Percentiles rank a stretch among this genome's conserved stretches.
phyloP scores from a whole-genome alignment of 805 yeast genomes.

The Pichia paraexigua region DNA sequence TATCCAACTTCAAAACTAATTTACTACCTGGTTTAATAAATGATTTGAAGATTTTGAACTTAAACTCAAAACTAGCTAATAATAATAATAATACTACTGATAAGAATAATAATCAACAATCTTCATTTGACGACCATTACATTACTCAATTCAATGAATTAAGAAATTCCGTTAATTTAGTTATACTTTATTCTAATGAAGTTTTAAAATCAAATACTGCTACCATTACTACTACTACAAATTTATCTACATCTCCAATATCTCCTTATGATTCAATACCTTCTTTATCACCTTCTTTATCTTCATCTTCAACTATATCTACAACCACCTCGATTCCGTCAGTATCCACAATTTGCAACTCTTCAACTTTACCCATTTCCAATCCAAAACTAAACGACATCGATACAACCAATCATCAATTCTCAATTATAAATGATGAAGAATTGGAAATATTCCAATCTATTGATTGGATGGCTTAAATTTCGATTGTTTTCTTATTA shows the following conservation, averaged over 20 bases:
- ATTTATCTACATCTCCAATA: background rate
- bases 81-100: no score
- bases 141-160: background rate
- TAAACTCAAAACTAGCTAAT: conserved; percentile 1
- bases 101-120: background rate
- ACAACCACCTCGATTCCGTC: background rate
- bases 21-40: conserved; percentile 10
- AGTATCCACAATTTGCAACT: background rate
- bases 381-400: background rate
- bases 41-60: conserved; percentile 7
- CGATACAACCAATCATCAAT: background rate
- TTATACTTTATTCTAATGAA: conserved; percentile 7
- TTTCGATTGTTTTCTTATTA: no score
- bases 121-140: background rate
- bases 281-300: background rate
- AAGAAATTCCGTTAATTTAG: conserved; percentile 3
- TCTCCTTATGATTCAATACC: background rate
- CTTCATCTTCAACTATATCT: background rate
- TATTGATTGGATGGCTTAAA: background rate
- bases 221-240: background rate
- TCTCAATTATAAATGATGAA: background rate
- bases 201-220: background rate
- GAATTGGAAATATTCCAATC: background rate
- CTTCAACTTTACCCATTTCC: background rate
- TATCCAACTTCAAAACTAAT: conserved; percentile 1